These are phyloP conservation scores for Acorus gramineus DNA, from an alignment of 106 monocot genomes.

Conservation along the genomic window DNA sequence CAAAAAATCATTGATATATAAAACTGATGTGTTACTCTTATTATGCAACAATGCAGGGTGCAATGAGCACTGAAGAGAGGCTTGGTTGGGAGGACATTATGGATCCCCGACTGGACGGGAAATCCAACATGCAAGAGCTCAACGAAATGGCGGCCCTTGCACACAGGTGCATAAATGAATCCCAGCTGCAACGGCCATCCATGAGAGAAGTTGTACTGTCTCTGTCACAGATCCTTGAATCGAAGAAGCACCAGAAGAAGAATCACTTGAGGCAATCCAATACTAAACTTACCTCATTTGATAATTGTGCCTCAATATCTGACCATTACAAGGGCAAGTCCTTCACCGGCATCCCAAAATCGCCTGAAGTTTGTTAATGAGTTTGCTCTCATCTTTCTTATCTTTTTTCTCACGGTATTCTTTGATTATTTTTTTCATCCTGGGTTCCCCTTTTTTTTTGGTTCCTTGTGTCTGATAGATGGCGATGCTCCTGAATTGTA, in stretches of 20 bases:
- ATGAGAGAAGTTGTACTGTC: slow-evolving; percentile 79
- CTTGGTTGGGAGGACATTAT: slow-evolving; percentile 82
- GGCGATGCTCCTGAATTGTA: no score
- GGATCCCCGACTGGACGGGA: slow-evolving; percentile 46
- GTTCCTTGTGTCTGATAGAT: no score
- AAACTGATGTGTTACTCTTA: no score
- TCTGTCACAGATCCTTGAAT: slow-evolving; percentile 26
- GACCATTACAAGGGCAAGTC: slow-evolving; percentile 44
- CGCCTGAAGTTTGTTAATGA: slow-evolving; percentile 35
- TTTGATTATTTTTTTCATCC: slow-evolving; percentile 6
- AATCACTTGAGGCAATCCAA: slow-evolving; percentile 9
- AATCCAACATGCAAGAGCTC: slow-evolving; percentile 44
- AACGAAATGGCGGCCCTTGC: slow-evolving; percentile 52
- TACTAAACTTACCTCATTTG: neutral
- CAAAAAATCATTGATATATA: no score
- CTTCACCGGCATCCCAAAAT: slow-evolving; percentile 36
- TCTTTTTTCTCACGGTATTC: no score
- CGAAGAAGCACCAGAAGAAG: slow-evolving; percentile 25
- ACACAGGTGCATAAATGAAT: slow-evolving; percentile 52
- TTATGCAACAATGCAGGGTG: slow-evolving; percentile 32
- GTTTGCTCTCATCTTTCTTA: no score
- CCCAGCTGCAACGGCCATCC: slow-evolving; percentile 50
- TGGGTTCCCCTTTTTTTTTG: neutral
- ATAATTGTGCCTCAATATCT: slow-evolving; percentile 9
- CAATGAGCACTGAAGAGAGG: slow-evolving; percentile 58